Evolutionary conservation across 2,329 filamentous ascomycete genomes (phyloP).

Genomic region (Emydomyces testavorans): DNA sequence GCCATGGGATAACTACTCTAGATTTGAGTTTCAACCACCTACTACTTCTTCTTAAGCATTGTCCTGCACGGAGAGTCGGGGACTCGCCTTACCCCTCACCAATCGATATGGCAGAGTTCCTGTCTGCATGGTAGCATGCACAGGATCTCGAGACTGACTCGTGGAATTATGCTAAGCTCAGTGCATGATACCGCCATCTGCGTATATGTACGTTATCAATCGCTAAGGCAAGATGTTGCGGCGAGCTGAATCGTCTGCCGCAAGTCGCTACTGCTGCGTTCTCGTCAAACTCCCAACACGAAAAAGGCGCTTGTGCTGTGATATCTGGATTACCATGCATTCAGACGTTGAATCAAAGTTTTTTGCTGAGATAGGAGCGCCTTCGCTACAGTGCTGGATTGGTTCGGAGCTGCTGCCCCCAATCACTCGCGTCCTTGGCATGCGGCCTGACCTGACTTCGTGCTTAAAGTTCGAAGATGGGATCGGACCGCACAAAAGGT

Average conservation of each 20-base stretch:
- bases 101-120: too few relatives aligned
- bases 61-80: too few relatives aligned
- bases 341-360: background rate
- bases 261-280: too few relatives aligned
- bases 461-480: background rate
- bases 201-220: too few relatives aligned
- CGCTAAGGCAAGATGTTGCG: too few relatives aligned
- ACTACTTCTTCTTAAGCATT: too few relatives aligned
- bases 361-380: background rate
- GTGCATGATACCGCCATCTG: too few relatives aligned
- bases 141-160: too few relatives aligned
- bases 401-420: background rate
- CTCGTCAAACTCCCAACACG: background rate
- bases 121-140: too few relatives aligned
- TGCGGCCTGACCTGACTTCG: background rate
- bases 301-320: background rate
- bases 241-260: too few relatives aligned
- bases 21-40: conserved; percentile 4
- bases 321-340: background rate
- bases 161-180: too few relatives aligned
- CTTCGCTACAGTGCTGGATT: background rate
- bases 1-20: too few relatives aligned
- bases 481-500: background rate
- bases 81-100: background rate
- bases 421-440: background rate